These are phyloP conservation scores for Adansonia rubrostipa DNA, from an alignment of 441 rosid species.

Conservation along the genomic window DNA sequence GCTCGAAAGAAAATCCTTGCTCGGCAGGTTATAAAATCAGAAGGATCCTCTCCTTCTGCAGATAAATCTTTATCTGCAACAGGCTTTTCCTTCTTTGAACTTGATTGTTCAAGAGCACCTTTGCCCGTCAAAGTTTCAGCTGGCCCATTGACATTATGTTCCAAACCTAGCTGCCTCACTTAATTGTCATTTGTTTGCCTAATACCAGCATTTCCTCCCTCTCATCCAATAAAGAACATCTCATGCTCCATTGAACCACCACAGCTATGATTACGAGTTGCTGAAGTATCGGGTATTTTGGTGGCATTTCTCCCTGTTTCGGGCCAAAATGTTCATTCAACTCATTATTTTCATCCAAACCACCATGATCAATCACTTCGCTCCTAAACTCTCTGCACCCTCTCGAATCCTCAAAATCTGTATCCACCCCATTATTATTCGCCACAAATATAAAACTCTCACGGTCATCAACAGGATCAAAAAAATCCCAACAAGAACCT, in stretches of 20 bases:
- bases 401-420: conserved; percentile 44
- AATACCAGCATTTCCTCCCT: conserved; percentile 26
- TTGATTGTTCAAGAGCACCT: conserved; percentile 34
- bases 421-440: conserved; percentile 39
- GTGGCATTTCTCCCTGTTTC: conserved; percentile 27
- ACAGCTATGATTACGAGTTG: conserved; percentile 17
- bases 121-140: conserved; percentile 20
- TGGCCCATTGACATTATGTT: conserved; percentile 27
- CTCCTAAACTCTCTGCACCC: conserved; percentile 47
- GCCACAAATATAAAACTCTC: conserved; percentile 68
- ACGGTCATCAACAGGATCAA: conserved; percentile 61
- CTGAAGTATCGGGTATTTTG: conserved; percentile 29
- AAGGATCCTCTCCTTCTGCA: conserved; percentile 85
- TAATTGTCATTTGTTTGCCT: conserved; percentile 16
- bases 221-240: conserved; percentile 11
- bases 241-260: conserved; percentile 26
- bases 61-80: conserved; percentile 42
- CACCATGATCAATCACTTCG: conserved; percentile 34
- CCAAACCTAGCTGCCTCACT: conserved; percentile 31
- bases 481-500: conserved; percentile 80
- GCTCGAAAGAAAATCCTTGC: conserved; percentile 94
- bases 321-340: conserved; percentile 30
- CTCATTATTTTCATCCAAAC: conserved; percentile 28
- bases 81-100: conserved; percentile 40
- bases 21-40: conserved; percentile 91